These are phyloP conservation scores for Phytophthora citrophthora DNA, from an alignment of 352 stramenopile genomes.

Conservation along the genomic window DNA sequence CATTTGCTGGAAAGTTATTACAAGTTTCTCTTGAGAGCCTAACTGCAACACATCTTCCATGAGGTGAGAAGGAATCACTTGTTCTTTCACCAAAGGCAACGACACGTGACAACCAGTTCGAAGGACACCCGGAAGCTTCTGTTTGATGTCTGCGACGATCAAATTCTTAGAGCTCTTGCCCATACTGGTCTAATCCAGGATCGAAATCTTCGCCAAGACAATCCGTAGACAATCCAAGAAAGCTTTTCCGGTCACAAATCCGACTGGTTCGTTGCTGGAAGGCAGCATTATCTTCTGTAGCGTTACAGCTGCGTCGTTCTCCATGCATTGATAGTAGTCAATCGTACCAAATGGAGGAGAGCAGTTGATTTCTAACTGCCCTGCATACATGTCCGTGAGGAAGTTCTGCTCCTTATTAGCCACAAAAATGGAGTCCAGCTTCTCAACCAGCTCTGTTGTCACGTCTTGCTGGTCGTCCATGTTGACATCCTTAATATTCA, in stretches of 20 bases:
- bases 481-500: slow-evolving; percentile 78
- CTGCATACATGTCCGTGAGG: slow-evolving; percentile 66
- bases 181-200: slow-evolving; percentile 78
- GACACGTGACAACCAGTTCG: slow-evolving; percentile 46
- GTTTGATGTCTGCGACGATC: slow-evolving; percentile 39
- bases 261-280: background rate
- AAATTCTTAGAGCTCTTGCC: slow-evolving; percentile 54
- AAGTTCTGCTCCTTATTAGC: slow-evolving; percentile 67
- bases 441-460: slow-evolving; percentile 52
- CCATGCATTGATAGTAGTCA: slow-evolving; percentile 54
- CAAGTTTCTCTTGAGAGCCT: slow-evolving; percentile 11
- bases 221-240: slow-evolving; percentile 74
- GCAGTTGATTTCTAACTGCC: slow-evolving; percentile 67
- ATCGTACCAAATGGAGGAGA: slow-evolving; percentile 64
- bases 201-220: slow-evolving; percentile 73
- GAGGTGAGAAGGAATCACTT: slow-evolving; percentile 25
- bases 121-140: slow-evolving; percentile 45
- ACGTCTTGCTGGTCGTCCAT: slow-evolving; percentile 58
- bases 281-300: slow-evolving; percentile 13
- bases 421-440: slow-evolving; percentile 50
- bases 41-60: slow-evolving; percentile 33
- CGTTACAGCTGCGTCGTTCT: slow-evolving; percentile 21
- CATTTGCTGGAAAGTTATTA: slow-evolving; percentile 33
- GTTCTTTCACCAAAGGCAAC: background rate
- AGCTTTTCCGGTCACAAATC: slow-evolving; percentile 47